These are phyloP conservation scores for Graphium sp. DNA, from an alignment of 2,329 filamentous ascomycete genomes.

Conservation along the genomic window DNA sequence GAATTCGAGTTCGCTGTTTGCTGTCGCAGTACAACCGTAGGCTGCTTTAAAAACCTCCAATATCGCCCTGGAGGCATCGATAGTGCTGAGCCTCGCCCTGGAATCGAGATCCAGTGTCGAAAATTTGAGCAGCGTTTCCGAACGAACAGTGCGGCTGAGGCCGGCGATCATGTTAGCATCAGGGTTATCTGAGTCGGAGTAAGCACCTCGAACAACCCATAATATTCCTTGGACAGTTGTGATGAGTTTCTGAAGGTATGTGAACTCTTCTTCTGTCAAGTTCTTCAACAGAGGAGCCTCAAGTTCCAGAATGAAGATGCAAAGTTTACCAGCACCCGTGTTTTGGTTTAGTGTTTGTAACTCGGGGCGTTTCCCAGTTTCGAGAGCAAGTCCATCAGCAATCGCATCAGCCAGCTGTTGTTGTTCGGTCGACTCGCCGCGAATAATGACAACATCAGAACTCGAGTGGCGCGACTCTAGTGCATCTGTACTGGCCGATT, in stretches of 20 bases:
- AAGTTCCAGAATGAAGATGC: conserved; percentile 25
- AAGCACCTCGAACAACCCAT: conserved; percentile 22
- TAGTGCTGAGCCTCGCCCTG: conserved; percentile 5
- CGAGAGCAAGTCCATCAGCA: conserved; percentile 5
- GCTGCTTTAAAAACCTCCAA: conserved; percentile 16
- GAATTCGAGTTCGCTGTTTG: conserved; percentile 23
- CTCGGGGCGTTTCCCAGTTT: conserved; percentile 6
- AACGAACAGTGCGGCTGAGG: conserved; percentile 25
- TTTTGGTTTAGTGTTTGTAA: conserved; percentile 9
- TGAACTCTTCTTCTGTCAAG: conserved; percentile 19
- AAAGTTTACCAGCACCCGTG: conserved; percentile 9
- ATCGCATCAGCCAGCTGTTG: conserved; percentile 6
- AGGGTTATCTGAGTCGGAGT: conserved; percentile 16
- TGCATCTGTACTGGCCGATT: neutral
- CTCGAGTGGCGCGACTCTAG: conserved; percentile 1
- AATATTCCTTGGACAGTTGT: conserved; percentile 17
- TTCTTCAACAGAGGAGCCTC: conserved; percentile 22
- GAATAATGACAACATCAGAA: conserved; percentile 8
- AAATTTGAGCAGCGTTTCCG: conserved; percentile 24
- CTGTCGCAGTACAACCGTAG: conserved; percentile 14
- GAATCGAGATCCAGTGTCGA: conserved; percentile 26
- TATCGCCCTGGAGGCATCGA: conserved; percentile 15
- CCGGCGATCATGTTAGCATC: conserved; percentile 26
- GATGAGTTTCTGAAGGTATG: conserved; percentile 16
- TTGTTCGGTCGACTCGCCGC: conserved; percentile 7